Evolutionary conservation across 345 rosid species (phyloP), one percentile per base, ranked within the genome.

Genomic region (Reutealis trisperma): DNA sequence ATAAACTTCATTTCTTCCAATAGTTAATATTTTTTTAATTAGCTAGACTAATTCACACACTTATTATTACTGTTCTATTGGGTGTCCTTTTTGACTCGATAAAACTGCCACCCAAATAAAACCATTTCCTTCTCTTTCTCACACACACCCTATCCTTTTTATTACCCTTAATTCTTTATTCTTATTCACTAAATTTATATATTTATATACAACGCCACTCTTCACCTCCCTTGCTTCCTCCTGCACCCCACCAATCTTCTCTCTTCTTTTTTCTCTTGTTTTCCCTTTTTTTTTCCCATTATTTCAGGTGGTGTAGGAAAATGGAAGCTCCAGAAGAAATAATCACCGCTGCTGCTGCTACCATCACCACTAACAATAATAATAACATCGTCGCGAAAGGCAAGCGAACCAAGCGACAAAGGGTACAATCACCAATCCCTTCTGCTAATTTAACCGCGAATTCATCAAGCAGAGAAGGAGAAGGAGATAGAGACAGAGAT

Each of bases 401-500:
- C 60, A 93, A 92, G 85, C 51, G 97, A 69, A 95, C 98, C 10
- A 95, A 95, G 83, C 77, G 99, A 25, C 91, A 82, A 21, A 85
- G 94, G 76, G 86, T 86, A 6, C 89, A 83, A 52, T 94, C 97
- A 1, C 93, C 92, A 0, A 81, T 85, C 73, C 90, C 86, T 70
- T 85, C 84, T 37, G 75, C 86, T 64, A 54, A 54, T 19, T 57
- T 82, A 2, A 41, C 86, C 13, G 67, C 82, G 32, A 80, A 83
- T 81, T 85, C 78, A 9, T 75, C 75, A 2, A 52, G 83, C 25
- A 82, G 78, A 5, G 80, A 58, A 27, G 70, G 61, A 0, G 49
- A 73, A 24, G 60, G 63, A 4, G 42, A 72, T 2, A 60, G 52
- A 22, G 57, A 73, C 47, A 51, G 57, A 4, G 30, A 69, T 5